Conservation (phyloP, 2,329 filamentous ascomycete species). For the Drechslera avenae region DNA sequence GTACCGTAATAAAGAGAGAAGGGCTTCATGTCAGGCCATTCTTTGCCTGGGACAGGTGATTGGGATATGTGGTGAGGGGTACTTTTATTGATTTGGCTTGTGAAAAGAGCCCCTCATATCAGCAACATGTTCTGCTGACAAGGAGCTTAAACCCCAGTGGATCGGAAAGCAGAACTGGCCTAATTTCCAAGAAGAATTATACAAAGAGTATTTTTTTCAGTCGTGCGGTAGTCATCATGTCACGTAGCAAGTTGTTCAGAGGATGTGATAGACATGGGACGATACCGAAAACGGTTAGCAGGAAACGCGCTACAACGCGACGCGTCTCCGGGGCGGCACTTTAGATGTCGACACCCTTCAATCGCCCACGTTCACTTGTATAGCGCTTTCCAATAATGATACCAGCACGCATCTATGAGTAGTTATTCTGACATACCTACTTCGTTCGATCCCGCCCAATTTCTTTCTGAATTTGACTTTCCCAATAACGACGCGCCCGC, state of each 20-base stretch:
- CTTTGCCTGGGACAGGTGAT: no score
- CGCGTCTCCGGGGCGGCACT: slow-evolving; percentile 13
- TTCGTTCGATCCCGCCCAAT: slow-evolving; percentile 58
- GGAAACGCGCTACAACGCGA: slow-evolving; percentile 24
- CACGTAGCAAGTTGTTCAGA: no score
- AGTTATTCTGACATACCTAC: slow-evolving; percentile 48
- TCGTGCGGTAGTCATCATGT: background rate
- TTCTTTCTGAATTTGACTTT: slow-evolving; percentile 52
- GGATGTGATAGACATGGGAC: background rate
- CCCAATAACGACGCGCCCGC: slow-evolving; percentile 23
- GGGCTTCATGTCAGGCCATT: no score
- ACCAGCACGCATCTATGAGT: slow-evolving; percentile 28
- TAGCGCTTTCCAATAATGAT: background rate
- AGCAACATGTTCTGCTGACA: no score
- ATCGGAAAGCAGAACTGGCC: no score
- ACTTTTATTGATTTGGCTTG: no score
- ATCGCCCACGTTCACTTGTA: slow-evolving; percentile 4
- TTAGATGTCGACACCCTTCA: background rate
- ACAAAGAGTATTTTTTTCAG: background rate
- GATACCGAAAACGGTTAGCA: slow-evolving; percentile 18
- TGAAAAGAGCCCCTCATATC: no score
- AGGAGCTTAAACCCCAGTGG: no score
- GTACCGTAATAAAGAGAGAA: background rate
- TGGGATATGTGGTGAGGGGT: no score
- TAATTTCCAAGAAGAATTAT: no score